These are phyloP conservation scores for Typha latifolia DNA, from an alignment of 176 grass and related monocot genomes.

Conservation along the genomic window DNA sequence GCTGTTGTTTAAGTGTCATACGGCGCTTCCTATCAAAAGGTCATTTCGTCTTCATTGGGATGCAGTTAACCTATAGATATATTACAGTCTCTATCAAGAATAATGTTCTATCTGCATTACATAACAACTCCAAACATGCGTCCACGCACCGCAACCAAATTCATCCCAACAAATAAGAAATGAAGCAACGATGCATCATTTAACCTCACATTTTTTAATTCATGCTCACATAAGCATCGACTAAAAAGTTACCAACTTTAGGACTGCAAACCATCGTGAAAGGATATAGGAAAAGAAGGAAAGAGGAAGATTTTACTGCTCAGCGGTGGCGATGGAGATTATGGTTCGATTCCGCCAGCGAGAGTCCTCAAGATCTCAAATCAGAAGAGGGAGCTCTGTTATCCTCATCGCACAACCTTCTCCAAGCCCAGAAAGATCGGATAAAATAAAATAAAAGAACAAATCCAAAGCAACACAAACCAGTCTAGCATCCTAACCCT, in stretches of 20 bases:
- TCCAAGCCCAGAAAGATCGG: background rate
- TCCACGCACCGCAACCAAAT: no score
- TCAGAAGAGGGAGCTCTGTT: constrained; percentile 99
- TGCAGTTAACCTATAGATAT: background rate
- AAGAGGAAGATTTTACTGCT: constrained; percentile 18
- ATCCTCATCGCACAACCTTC: constrained; percentile 60
- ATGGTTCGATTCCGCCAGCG: constrained; percentile 98
- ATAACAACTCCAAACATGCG: no score
- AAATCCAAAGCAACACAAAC: no score
- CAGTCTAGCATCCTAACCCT: no score
- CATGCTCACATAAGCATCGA: background rate
- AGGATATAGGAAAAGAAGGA: background rate
- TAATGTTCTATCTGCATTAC: background rate
- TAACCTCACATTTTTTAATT: background rate
- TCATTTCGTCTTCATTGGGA: constrained; percentile 34
- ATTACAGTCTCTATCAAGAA: background rate
- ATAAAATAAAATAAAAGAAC: background rate
- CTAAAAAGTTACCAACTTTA: background rate
- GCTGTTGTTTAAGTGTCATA: constrained; percentile 69
- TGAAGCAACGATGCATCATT: no score
- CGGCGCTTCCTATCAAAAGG: constrained; percentile 87
- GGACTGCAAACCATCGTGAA: no score
- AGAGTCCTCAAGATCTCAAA: constrained; percentile 37
- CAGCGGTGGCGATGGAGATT: constrained; percentile 51
- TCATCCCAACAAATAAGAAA: no score